phyloP scores from a whole-genome alignment of 139 green algal species.

The Tetradesmus obliquus region DNA sequence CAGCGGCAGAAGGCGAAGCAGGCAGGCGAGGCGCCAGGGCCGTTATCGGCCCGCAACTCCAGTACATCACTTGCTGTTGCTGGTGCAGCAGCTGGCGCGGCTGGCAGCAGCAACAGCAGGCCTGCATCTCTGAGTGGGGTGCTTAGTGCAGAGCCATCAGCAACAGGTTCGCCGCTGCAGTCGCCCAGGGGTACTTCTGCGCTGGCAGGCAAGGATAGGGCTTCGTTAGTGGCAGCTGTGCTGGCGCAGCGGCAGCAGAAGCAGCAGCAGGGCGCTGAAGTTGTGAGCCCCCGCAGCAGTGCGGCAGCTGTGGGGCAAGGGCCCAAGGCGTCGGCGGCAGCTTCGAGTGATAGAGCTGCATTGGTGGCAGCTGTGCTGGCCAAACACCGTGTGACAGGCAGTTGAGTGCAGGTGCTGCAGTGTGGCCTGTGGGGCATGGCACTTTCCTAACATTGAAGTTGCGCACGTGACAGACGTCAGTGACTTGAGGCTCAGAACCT shows the following conservation, averaged over 20 bases:
- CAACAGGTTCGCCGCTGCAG: not conserved
- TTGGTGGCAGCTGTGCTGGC: conserved; percentile 12
- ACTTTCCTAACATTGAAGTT: no score
- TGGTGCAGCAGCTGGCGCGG: not conserved
- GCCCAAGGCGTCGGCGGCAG: not conserved
- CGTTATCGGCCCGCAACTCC: not conserved
- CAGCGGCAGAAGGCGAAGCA: conserved; percentile 2
- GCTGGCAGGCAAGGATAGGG: not conserved
- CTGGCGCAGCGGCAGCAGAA: conserved; percentile 17
- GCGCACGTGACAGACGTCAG: no score
- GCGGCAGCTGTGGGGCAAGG: not conserved
- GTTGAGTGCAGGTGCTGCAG: not conserved
- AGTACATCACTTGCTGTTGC: not conserved
- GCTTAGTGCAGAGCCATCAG: not conserved
- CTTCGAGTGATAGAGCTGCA: conserved; percentile 5
- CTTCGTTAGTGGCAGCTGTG: conserved; percentile 1
- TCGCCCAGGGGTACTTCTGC: not conserved
- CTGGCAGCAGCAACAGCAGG: conserved; percentile 4
- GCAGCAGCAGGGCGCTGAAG: not conserved
- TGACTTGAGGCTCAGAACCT: no score
- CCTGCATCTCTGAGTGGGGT: not conserved
- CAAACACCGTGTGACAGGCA: not conserved
- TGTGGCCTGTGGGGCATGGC: no score
- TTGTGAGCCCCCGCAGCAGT: not conserved
- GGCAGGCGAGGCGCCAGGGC: not conserved